Conservation (phyloP, 208 protist genomes). For the Wallacemonas sp. region DNA sequence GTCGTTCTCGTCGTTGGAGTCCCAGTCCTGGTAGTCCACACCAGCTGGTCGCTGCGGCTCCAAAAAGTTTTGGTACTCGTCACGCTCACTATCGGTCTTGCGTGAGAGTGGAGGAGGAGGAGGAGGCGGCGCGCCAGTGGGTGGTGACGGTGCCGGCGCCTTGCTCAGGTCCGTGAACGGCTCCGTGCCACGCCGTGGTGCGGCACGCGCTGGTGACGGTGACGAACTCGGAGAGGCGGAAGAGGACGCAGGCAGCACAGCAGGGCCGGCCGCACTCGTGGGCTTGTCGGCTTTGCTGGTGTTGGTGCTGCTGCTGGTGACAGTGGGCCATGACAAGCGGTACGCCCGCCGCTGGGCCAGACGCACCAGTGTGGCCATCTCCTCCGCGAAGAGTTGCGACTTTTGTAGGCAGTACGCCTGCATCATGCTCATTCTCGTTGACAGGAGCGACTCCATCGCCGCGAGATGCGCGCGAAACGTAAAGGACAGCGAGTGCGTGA, state of each 20-base stretch:
- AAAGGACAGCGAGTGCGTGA: slow-evolving; percentile 35
- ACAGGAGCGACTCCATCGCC: slow-evolving; percentile 43
- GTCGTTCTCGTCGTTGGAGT: slow-evolving; percentile 2
- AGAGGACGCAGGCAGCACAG: too few species aligned
- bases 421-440: slow-evolving; percentile 16
- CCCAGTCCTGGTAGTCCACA: slow-evolving; percentile 12
- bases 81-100: not conserved
- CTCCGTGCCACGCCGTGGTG: not conserved
- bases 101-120: too few species aligned
- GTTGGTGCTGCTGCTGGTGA: too few species aligned
- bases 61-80: not conserved
- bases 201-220: too few species aligned
- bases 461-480: slow-evolving; percentile 33
- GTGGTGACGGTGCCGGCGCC: too few species aligned
- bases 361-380: slow-evolving; percentile 45
- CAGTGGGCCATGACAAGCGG: slow-evolving; percentile 9
- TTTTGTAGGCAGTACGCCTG: slow-evolving; percentile 48
- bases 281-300: too few species aligned
- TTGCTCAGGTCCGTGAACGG: too few species aligned
- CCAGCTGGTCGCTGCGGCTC: not conserved
- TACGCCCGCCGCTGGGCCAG: slow-evolving; percentile 30
- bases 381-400: slow-evolving; percentile 54
- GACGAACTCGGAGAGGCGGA: too few species aligned
- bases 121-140: too few species aligned
- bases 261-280: too few species aligned